phyloP scores from a whole-genome alignment of 2,329 filamentous ascomycete genomes.

The Pseudogymnoascus verrucosus region DNA sequence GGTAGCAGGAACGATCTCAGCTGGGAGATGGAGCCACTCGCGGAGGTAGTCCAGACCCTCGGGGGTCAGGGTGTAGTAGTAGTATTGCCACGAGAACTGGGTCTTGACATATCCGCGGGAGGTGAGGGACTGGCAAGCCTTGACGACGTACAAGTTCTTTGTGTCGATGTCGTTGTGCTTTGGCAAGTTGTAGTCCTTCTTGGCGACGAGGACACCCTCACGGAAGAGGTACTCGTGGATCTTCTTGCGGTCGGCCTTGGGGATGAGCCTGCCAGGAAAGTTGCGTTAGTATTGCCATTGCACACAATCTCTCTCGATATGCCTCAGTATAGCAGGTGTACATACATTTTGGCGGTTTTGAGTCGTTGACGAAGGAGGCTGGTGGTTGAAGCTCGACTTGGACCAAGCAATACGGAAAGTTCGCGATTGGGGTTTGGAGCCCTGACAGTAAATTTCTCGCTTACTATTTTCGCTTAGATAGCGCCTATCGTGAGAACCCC shows the following conservation, averaged over 20 bases:
- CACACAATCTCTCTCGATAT: background rate
- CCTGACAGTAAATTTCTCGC: constrained; percentile 5
- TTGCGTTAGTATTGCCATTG: constrained; percentile 8
- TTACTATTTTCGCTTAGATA: constrained; percentile 6
- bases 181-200: constrained; percentile 98
- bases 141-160: constrained; percentile 99
- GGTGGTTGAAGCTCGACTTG: constrained; percentile 5
- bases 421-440: constrained; percentile 11
- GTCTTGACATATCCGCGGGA: constrained; percentile 99
- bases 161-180: constrained; percentile 98
- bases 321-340: constrained; percentile 6
- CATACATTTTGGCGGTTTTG: constrained; percentile 39
- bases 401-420: constrained; percentile 9
- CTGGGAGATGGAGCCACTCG: constrained; percentile 99
- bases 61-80: constrained; percentile 99
- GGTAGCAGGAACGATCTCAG: constrained; percentile 98
- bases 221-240: constrained; percentile 99
- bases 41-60: constrained; percentile 99
- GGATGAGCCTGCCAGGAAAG: constrained; percentile 74
- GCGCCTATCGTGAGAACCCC: background rate
- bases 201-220: constrained; percentile 86
- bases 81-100: constrained; percentile 99
- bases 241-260: constrained; percentile 99
- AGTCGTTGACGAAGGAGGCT: constrained; percentile 8
- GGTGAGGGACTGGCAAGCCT: constrained; percentile 96